A percentile compares a stretch with the other conserved stretches of the same genome.
Conservation (phyloP, 2,329 filamentous ascomycete species). For the Apiospora phragmitis region DNA sequence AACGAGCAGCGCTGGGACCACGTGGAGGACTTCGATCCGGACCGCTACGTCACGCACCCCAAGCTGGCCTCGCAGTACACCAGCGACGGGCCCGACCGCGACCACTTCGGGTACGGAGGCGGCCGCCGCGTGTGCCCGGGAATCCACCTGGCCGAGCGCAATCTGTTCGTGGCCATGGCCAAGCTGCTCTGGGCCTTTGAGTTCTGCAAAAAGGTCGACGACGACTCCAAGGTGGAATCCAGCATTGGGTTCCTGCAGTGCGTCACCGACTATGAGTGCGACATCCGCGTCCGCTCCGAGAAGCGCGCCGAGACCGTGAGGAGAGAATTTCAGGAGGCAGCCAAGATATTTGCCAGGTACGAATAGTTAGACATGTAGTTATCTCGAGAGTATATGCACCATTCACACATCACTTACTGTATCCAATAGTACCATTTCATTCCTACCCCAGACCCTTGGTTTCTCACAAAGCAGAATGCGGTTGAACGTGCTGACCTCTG, state of each 20-base stretch:
- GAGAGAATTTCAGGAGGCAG: conserved; percentile 4
- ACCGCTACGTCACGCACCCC: conserved; percentile 28
- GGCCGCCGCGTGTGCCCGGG: conserved; percentile 50
- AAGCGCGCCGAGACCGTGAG: conserved; percentile 15
- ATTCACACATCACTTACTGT: too few relatives aligned
- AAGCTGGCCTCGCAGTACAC: conserved; percentile 37
- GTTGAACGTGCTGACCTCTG: too few relatives aligned
- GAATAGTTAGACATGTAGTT: background rate
- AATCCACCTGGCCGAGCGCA: conserved; percentile 50
- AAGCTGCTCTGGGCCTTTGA: conserved; percentile 49
- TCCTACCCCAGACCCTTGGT: too few relatives aligned
- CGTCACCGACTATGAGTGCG: conserved; percentile 14
- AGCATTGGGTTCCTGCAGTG: conserved; percentile 19
- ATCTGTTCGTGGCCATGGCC: conserved; percentile 37
- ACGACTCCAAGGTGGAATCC: conserved; percentile 14
- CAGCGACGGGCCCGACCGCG: conserved; percentile 26
- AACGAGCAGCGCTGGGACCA: conserved; percentile 24
- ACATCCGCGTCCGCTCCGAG: conserved; percentile 16
- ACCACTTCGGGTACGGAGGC: conserved; percentile 48
- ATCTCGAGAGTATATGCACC: too few relatives aligned
- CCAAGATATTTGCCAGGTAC: background rate
- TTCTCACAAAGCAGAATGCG: too few relatives aligned
- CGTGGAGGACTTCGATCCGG: conserved; percentile 32
- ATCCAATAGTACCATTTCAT: too few relatives aligned
- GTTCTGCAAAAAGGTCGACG: conserved; percentile 12